Base-by-base conservation (phyloP, 345 rosid genomes). In the Laguncularia racemosa region DNA sequence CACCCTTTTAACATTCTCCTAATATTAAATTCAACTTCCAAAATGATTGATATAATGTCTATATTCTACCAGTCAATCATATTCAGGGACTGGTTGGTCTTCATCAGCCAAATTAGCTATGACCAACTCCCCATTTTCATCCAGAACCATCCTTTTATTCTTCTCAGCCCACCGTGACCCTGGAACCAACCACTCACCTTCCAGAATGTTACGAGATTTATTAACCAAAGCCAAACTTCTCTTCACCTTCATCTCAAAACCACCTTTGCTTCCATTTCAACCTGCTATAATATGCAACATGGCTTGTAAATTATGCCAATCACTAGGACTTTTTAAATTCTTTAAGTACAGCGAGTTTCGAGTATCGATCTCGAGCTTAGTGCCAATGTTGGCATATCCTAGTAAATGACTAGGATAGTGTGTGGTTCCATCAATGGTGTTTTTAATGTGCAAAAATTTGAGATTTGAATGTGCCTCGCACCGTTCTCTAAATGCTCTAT, bases 221-320 rank as follows among this genome's bases (percentile, higher is more conserved):
- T 88, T 91, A 73, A 91, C 98, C 67, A 91, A 43, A 5, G 90
- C 95, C 74, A 91, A 50, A 59, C 90, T 88, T 70, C 98, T 73
- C 76, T 88, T 84, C 73, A 88, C 87, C 73, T 54, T 77, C 61
- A 86, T 56, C 48, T 79, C 67, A 59, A 91, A 88, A 58, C 73
- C 85, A 12, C 72, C 79, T 6, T 81, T 61, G 62, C 79, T 71
- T 20, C 96, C 98, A 21, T 79, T 82, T 95, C 96, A 85, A 51
- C 92, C 96, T 0, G 92, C 96, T 17, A 91, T 88, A 1, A 75
- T 14, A 56, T 91, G 98, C 43, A 91, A 68, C 78, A 85, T 84
- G 1, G 86, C 92, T 88, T 88, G 84, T 76, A 91, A 76, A 68
- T 88, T 88, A 59, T 91, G 98, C 96, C 98, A 88, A 18, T 88